These are phyloP conservation scores for Tarenaya hassleriana DNA, from an alignment of 345 rosid species.

Conservation along the genomic window DNA sequence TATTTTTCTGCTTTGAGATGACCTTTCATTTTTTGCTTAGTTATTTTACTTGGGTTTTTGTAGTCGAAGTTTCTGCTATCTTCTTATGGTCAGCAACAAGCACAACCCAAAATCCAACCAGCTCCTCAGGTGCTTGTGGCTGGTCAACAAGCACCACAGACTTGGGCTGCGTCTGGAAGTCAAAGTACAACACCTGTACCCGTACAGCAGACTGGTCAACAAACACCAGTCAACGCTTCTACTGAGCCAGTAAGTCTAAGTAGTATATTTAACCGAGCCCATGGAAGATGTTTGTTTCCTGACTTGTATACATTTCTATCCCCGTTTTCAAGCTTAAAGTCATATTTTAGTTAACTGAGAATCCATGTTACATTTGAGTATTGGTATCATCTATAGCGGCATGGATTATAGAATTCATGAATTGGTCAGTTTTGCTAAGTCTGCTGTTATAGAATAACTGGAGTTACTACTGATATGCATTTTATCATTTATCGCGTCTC, in stretches of 20 bases:
- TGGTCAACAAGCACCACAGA: slow-evolving; percentile 38
- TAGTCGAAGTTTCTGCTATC: slow-evolving; percentile 49
- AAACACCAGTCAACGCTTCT: slow-evolving; percentile 41
- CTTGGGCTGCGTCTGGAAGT: slow-evolving; percentile 59
- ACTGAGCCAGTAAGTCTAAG: slow-evolving; percentile 65
- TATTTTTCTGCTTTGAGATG: slow-evolving; percentile 5
- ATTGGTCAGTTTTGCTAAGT: no score
- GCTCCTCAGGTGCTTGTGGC: slow-evolving; percentile 51
- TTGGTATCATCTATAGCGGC: neutral
- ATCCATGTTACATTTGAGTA: slow-evolving; percentile 3
- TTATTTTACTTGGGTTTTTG: slow-evolving; percentile 12
- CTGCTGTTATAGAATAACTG: neutral
- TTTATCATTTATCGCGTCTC: slow-evolving; percentile 10
- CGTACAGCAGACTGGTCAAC: slow-evolving; percentile 51
- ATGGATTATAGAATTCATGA: neutral
- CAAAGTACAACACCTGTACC: slow-evolving; percentile 41
- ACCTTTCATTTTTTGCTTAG: slow-evolving; percentile 4
- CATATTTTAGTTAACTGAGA: slow-evolving; percentile 1
- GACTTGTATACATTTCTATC: slow-evolving; percentile 4
- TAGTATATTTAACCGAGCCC: slow-evolving; percentile 6
- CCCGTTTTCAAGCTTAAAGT: slow-evolving; percentile 3
- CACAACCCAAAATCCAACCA: slow-evolving; percentile 50
- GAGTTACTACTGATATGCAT: neutral
- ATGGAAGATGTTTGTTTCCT: neutral
- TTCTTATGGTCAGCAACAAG: slow-evolving; percentile 60